A percentile compares a stretch with the other conserved stretches of the same genome.
phyloP scores from a whole-genome alignment of 1,139 yeast species.

The Suhomyces chickasaworum region DNA sequence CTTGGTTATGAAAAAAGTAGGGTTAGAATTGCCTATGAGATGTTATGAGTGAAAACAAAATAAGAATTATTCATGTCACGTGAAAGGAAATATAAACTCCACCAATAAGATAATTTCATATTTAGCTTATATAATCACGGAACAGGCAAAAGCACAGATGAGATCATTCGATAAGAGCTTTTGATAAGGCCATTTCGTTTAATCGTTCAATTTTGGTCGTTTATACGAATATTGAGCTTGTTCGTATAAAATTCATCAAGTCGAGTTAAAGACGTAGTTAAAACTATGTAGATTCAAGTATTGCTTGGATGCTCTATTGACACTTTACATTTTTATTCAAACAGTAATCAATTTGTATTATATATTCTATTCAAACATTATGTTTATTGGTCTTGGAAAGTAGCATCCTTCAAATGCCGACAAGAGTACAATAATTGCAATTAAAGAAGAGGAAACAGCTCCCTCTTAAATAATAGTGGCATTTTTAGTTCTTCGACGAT shows the following conservation, averaged over 20 bases:
- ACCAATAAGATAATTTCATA: neutral
- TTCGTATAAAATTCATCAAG: neutral
- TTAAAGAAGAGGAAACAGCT: conserved; percentile 33
- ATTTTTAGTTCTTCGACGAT: conserved; percentile 32
- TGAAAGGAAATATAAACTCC: neutral
- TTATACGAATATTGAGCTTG: neutral
- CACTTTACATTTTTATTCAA: too few species aligned
- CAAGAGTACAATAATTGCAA: conserved; percentile 19
- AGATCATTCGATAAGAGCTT: neutral
- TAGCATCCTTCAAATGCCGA: conserved; percentile 21
- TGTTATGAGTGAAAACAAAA: too few species aligned
- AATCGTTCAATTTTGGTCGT: neutral
- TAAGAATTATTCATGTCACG: neutral
- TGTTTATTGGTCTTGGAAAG: conserved; percentile 15
- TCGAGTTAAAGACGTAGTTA: neutral
- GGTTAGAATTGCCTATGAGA: too few species aligned
- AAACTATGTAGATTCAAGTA: neutral
- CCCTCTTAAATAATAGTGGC: conserved; percentile 28
- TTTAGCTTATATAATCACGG: neutral
- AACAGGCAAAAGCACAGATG: neutral
- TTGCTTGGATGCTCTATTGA: too few species aligned
- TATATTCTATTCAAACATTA: neutral
- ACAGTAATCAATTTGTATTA: neutral
- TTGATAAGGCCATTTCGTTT: neutral
- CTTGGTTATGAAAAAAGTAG: too few species aligned